Evolutionary conservation across 371 early-diverging fungal genomes (phyloP).

Genomic region (Saksenaea oblongispora): DNA sequence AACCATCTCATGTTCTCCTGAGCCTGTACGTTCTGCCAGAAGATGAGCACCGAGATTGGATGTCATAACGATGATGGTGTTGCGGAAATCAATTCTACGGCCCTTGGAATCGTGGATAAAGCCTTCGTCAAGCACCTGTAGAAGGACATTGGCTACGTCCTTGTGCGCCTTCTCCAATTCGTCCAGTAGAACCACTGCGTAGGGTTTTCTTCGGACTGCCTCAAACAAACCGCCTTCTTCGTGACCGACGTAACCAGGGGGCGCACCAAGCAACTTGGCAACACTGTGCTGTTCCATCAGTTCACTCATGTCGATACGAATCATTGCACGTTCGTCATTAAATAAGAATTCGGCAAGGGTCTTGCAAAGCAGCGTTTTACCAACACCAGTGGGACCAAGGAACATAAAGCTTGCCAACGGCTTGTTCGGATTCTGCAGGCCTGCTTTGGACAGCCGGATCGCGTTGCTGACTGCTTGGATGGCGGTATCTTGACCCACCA

Average conservation of each 20-base stretch:
- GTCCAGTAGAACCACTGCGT: constrained; percentile 87
- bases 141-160: constrained; percentile 75
- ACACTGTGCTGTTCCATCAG: constrained; percentile 83
- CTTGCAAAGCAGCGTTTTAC: constrained; percentile 84
- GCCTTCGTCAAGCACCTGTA: constrained; percentile 93
- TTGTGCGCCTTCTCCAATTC: constrained; percentile 94
- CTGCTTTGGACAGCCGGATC: constrained; percentile 74
- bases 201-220: constrained; percentile 86
- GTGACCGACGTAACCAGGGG: constrained; percentile 88
- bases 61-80: constrained; percentile 94
- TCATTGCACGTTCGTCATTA: constrained; percentile 81
- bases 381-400: constrained; percentile 93
- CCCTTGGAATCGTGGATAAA: constrained; percentile 87
- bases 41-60: constrained; percentile 76
- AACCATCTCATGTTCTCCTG: constrained; percentile 28
- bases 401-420: constrained; percentile 94
- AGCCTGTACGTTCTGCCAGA: constrained; percentile 34
- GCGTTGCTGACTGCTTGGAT: constrained; percentile 80
- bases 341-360: constrained; percentile 87
- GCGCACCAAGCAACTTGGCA: constrained; percentile 88
- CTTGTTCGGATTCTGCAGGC: constrained; percentile 75
- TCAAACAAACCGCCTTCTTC: constrained; percentile 91
- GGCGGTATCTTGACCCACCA: constrained; percentile 89
- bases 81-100: constrained; percentile 83
- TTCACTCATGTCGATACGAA: constrained; percentile 94